Base-by-base conservation (phyloP, 2,329 filamentous ascomycete species). In the Sclerotinia nivalis region DNA sequence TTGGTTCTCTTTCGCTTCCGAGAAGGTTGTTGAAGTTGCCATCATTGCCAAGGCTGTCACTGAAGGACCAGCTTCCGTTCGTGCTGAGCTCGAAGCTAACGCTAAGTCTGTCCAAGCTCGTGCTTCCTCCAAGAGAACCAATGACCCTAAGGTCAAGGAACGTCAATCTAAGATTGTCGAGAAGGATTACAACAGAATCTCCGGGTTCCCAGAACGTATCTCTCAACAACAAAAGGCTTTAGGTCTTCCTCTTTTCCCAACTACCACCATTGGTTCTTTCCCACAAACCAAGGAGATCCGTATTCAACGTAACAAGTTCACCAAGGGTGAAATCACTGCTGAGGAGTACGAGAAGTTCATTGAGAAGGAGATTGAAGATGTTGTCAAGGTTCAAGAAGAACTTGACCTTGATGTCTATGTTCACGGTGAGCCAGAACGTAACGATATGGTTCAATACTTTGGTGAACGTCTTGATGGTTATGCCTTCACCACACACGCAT, bases 361-460 rank as follows among this genome's bases (percentile, higher is more conserved):
- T 78, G 93, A 98, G 88, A 92, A 97, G 87, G 96, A 99, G 89
- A 99, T 99, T 78, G 87, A 93, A 79, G 91, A 96, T 73, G 93
- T 95, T 80, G 88, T 99, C 84, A 92, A 93, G 87, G 92, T 98
- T 83, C 96, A 99, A 86, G 93, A 98, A 79, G 96, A 98, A 86
- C 94, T 99, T 79, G 93, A 89, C 82, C 91, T 99, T 69, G 96
- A 99, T 78, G 96, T 99, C 82, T 93, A 92, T 81, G 96, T 99
- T 75, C 96, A 99, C 87, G 96, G 96, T 81, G 96, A 99, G 88
- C 96, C 96, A 72, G 96, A 99, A 89, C 93, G 96, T 83, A 99
- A 99, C 86, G 96, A 99, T 90, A 99, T 99, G 96, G 96, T 99
- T 68, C 96, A 99, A 85, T 99, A 97, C 90, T 99, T 99, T 78